These are phyloP conservation scores for Crepidotus variabilis DNA, from an alignment of 768 basidiomycete species.

Conservation along the genomic window DNA sequence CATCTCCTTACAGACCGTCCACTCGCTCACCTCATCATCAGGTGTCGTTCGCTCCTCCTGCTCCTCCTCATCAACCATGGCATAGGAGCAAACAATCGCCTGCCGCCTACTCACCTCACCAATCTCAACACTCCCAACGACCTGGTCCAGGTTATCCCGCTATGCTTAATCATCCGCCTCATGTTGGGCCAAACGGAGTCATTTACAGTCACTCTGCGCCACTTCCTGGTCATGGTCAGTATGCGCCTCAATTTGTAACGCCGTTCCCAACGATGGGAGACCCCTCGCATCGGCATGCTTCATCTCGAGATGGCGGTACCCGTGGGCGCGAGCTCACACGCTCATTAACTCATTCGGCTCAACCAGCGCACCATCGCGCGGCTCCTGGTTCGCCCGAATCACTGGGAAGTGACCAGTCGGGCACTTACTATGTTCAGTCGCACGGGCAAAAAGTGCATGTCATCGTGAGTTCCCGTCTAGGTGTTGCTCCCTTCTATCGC, in stretches of 20 bases:
- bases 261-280: conserved; percentile 33
- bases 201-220: conserved; percentile 70
- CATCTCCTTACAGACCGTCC: conserved; percentile 21
- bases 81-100: conserved; percentile 39
- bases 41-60: conserved; percentile 25
- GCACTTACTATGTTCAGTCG: conserved; percentile 75
- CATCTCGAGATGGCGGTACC: conserved; percentile 34
- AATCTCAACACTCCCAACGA: conserved; percentile 18
- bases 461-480: conserved; percentile 46
- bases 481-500: conserved; percentile 6
- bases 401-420: conserved; percentile 44
- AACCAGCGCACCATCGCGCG: conserved; percentile 14
- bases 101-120: conserved; percentile 55
- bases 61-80: conserved; percentile 20
- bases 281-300: conserved; percentile 29
- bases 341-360: conserved; percentile 6
- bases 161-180: conserved; percentile 52
- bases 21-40: conserved; percentile 20
- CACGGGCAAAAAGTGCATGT: conserved; percentile 74
- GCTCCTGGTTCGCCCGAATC: conserved; percentile 32
- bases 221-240: conserved; percentile 34
- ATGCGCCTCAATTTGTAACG: conserved; percentile 31
- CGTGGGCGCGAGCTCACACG: conserved; percentile 14
- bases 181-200: conserved; percentile 56
- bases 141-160: conserved; percentile 56